Conservation (phyloP, 1,139 yeast species). For the Meyerozyma athensensis region DNA sequence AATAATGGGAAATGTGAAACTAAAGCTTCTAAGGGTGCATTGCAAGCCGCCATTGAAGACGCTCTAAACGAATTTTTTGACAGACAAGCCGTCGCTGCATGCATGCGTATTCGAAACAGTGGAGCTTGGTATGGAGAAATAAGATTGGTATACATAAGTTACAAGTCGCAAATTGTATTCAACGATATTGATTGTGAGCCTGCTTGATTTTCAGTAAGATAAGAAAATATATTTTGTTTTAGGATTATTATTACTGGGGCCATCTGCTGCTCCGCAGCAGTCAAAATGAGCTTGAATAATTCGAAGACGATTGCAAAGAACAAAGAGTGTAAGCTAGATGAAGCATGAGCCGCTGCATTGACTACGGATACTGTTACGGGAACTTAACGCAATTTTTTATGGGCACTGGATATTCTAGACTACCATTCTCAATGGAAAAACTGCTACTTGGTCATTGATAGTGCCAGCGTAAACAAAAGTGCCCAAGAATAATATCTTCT, state of each 20-base stretch:
- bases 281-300: conserved; percentile 1
- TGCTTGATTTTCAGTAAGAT: conserved; percentile 1
- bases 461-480: background rate
- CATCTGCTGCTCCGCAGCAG: conserved; percentile 1
- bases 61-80: conserved; percentile 1
- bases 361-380: background rate
- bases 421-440: background rate
- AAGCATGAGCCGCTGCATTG: background rate
- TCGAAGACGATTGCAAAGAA: conserved; percentile 1
- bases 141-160: conserved; percentile 1
- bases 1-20: conserved; percentile 1
- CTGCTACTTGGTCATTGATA: background rate
- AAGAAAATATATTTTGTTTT: conserved; percentile 1
- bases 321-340: conserved; percentile 1
- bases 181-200: conserved; percentile 1
- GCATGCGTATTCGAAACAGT: conserved; percentile 2
- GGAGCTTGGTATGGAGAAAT: conserved; percentile 2
- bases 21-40: background rate
- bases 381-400: background rate
- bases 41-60: conserved; percentile 1
- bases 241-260: background rate
- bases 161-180: conserved; percentile 1
- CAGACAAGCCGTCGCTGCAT: conserved; percentile 2
- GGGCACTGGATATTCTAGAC: background rate
- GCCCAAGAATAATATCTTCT: background rate